Base-by-base conservation (phyloP, 2,329 filamentous ascomycete genomes). In the Arthrobotrys pseudoclavata region DNA sequence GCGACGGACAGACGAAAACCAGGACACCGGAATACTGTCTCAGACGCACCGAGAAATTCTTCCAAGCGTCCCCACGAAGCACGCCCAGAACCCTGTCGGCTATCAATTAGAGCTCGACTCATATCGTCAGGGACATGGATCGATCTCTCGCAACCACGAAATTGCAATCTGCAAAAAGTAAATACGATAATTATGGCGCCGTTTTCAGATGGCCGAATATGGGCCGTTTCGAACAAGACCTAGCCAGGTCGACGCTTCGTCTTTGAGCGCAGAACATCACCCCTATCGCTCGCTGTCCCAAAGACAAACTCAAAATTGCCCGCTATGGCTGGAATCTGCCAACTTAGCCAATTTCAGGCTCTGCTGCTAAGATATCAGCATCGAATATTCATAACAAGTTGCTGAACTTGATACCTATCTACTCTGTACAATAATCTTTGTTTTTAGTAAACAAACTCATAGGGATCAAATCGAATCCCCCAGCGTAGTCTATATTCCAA, bases 261-360 rank as follows among this genome's bases (percentile, higher is more conserved):
- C 26, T 50, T 48, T 37, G 24, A 13, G 15, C 42, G 42, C n/a
- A 9, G 15, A 13, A 42, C 2, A 12, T 50, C n/a, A 18, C 57
- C 57, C 37, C 57, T 61, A 61, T 61, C 37, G 13, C 20, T 18
- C 3, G 37, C 15, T 45, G 34, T 20, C 37, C 45, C 57, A 9
- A 22, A 10, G 15, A 10, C 4, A 22, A 53, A 12, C 7, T 20
- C 10, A 5, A 57, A 57, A 37, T 57, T 57, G 9, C 24, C 5
- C 60, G 42, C 15, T n/a, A 63, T 63, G 40, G 15, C 42, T 34
- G 24, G n/a, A 63, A 48, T 24, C 18, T 63, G 61, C n/a, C 40
- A 13, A 15, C 9, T 57, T 34, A 5, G 2, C n/a, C n/a, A 31
- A 47, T 62, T 48, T 34, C 12, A 4, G 26, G 15, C 20, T 29